Evolutionary conservation across 352 stramenopile genomes (phyloP).

Genomic region (Albugo candida): DNA sequence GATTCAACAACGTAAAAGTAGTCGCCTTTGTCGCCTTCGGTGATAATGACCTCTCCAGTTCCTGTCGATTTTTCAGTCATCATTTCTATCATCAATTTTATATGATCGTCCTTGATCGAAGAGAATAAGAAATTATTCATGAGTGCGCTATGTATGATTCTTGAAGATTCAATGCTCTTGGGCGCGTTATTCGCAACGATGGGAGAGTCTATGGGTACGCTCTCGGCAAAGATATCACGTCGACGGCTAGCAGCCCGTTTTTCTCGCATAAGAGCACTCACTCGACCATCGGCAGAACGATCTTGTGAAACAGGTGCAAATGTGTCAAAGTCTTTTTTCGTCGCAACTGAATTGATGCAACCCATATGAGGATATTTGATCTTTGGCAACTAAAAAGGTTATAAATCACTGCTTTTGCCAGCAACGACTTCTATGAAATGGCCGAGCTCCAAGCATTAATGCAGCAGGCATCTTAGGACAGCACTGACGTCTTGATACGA

Average conservation of each 20-base stretch:
- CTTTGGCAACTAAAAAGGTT: no score
- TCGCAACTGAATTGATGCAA: constrained; percentile 38
- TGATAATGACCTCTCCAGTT: constrained; percentile 28
- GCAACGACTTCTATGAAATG: no score
- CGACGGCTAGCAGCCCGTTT: constrained; percentile 36
- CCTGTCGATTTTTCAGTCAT: constrained; percentile 25
- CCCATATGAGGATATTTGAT: constrained; percentile 15
- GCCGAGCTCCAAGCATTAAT: no score
- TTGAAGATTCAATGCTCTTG: constrained; percentile 23
- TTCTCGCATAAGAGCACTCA: constrained; percentile 41
- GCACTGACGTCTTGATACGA: no score
- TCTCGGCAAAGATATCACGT: constrained; percentile 52
- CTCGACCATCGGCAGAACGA: constrained; percentile 18
- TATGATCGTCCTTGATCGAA: constrained; percentile 25
- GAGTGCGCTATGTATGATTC: constrained; percentile 33
- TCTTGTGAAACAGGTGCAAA: background rate
- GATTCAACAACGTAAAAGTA: constrained; percentile 67
- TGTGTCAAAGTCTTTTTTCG: constrained; percentile 26
- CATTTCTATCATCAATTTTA: constrained; percentile 29
- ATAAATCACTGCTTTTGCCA: no score
- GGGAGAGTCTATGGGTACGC: constrained; percentile 34
- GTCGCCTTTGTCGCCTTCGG: constrained; percentile 40
- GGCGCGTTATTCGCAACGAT: constrained; percentile 15
- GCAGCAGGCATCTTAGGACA: no score
- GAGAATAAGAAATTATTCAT: constrained; percentile 51